Conservation (phyloP, 768 basidiomycete genomes). For the Chalciporus piperatus region DNA sequence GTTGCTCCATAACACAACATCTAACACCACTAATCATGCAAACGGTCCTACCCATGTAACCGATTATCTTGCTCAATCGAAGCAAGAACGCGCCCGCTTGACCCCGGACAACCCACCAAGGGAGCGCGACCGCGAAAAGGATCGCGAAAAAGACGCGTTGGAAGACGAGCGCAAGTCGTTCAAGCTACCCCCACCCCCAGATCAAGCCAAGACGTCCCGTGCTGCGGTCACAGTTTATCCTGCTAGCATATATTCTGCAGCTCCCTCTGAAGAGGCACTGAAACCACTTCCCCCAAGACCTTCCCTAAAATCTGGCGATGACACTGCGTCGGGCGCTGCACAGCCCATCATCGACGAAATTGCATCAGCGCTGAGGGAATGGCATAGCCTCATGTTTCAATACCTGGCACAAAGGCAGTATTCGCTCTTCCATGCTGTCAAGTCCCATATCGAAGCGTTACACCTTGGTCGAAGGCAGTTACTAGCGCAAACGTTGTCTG, state of each 20-base stretch:
- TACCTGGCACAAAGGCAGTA: conserved; percentile 91
- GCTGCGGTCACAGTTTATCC: conserved; percentile 72
- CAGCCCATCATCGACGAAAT: conserved; percentile 98
- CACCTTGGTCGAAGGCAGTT: conserved; percentile 91
- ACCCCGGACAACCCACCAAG: conserved; percentile 23
- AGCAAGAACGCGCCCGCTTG: conserved; percentile 31
- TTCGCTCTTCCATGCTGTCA: conserved; percentile 80
- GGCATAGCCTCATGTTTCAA: conserved; percentile 89
- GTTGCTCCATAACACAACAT: conserved; percentile 38
- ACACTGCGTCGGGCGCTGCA: conserved; percentile 74
- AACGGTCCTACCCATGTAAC: conserved; percentile 40
- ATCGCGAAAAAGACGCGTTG: conserved; percentile 61
- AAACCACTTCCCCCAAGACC: conserved; percentile 88
- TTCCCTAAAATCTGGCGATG: conserved; percentile 92
- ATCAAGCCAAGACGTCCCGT: conserved; percentile 70
- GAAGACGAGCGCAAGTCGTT: conserved; percentile 61
- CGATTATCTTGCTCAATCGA: conserved; percentile 47
- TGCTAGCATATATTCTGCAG: conserved; percentile 70
- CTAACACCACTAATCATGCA: conserved; percentile 30
- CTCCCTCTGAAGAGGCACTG: conserved; percentile 60
- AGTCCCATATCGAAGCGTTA: conserved; percentile 85
- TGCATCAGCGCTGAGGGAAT: conserved; percentile 93
- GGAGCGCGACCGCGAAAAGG: conserved; percentile 37
- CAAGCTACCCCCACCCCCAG: conserved; percentile 69
- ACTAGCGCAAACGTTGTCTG: conserved; percentile 80